phyloP scores from a whole-genome alignment of 176 grass and related monocot species.

The Metroxylon sagu region DNA sequence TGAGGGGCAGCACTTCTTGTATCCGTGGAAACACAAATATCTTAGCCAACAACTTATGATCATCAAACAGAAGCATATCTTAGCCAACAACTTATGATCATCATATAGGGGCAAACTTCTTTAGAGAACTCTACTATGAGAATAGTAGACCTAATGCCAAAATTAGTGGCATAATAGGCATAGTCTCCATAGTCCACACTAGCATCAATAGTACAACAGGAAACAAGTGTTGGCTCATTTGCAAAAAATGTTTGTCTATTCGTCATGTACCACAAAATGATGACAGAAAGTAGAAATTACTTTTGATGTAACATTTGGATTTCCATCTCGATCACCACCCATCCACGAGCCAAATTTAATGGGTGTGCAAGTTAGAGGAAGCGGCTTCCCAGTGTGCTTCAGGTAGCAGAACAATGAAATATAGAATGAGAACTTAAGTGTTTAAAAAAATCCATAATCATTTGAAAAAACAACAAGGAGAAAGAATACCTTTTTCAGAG shows the following conservation, averaged over 20 bases:
- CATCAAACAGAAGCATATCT: too few species aligned
- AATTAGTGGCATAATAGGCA: too few species aligned
- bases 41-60: too few species aligned
- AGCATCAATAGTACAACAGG: not conserved
- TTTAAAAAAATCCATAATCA: not conserved
- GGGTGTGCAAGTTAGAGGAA: constrained; percentile 85
- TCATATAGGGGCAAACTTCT: too few species aligned
- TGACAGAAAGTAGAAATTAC: constrained; percentile 24
- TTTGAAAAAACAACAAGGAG: constrained; percentile 2
- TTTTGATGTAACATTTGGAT: constrained; percentile 95
- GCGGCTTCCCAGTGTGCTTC: constrained; percentile 75
- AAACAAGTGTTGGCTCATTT: not conserved
- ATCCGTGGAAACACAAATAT: too few species aligned
- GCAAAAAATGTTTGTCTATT: not conserved
- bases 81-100: too few species aligned
- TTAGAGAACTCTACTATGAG: too few species aligned
- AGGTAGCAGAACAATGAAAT: constrained; percentile 8
- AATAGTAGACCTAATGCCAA: too few species aligned
- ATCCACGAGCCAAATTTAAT: constrained; percentile 99
- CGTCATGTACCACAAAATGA: not conserved
- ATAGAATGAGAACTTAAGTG: not conserved
- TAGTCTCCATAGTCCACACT: too few species aligned
- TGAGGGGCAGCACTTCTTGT: too few species aligned
- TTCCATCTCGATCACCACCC: constrained; percentile 89
- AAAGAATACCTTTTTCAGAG: constrained; percentile 63